Evolutionary conservation across 805 yeast genomes (phyloP), one percentile per base, ranked within the genome.

Genomic region (Wickerhamiella alocasiicola): DNA sequence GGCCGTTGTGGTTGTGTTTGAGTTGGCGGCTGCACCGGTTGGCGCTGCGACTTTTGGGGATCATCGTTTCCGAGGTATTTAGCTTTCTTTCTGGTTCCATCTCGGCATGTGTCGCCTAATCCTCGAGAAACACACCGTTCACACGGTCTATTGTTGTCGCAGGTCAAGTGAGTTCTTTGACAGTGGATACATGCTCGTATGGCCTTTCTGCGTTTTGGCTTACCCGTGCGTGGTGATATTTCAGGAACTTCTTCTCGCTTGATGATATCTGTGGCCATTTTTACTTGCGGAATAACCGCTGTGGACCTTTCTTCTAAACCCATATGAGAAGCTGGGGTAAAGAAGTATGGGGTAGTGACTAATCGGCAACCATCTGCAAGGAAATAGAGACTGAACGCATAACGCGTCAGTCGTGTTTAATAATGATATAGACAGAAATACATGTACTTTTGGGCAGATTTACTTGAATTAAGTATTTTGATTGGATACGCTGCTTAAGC

Each of bases 131-230:
- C 57, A 58, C 98, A 88, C 37, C 95, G 60, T 41, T 70, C 68
- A 53, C 98, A 88, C 0, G 94, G 94, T 28, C 94, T 72, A 55
- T 63, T 70, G 19, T 76, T 72, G 51, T 87, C 95, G 59, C 98
- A 88, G 0, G 96, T 82, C 67, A 87, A 74, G 57, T 88, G 98
- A 2, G 94, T 81, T 51, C 76, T 73, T 45, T 87, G 85, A 55
- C 98, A 88, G 60, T 87, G 91, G 30, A 74, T 72, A 51, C 98
- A 88, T 4, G 98, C 97, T 43, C 94, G 67, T 6, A 77, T 67
- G 0, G 91, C 87, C 55, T 87, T 87, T 52, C 71, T 70, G 31
- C 76, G 67, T 21, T 63, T 59, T 15, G 66, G 63, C 31, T 55
- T 50, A 12, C 65, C 66, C 0, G 66, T 62, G 29, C 65, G 51